Evolutionary conservation across 192 early-diverging fungal species (phyloP).

Genomic region (Kappamyces sp.): DNA sequence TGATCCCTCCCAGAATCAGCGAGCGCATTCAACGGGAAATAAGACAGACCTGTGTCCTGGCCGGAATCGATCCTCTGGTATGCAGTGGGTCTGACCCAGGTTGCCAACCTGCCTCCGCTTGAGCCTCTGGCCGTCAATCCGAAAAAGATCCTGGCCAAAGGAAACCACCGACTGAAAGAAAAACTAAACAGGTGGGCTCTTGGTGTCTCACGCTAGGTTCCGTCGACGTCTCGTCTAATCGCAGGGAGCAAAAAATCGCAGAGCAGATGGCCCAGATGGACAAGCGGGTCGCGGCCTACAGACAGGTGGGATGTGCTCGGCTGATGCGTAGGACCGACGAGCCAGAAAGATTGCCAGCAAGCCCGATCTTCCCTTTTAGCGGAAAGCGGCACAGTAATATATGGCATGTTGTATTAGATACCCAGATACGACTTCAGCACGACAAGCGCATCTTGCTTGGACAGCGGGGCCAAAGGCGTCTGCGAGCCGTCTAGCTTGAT

Average conservation of each 20-base stretch:
- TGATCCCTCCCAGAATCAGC: conserved; percentile 12
- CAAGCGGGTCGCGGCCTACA: conserved; percentile 9
- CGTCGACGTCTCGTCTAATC: neutral
- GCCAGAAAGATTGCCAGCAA: conserved; percentile 6
- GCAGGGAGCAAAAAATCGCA: conserved; percentile 7
- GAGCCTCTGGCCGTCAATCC: neutral
- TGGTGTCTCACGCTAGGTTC: too few relatives aligned
- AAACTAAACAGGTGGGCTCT: conserved; percentile 5
- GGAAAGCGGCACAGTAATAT: neutral
- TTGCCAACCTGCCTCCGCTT: conserved; percentile 5
- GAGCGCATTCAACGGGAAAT: neutral
- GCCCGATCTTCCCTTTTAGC: conserved; percentile 15
- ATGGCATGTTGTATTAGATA: conserved; percentile 15
- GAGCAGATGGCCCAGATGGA: conserved; percentile 9
- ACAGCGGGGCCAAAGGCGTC: conserved; percentile 24
- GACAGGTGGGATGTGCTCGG: neutral
- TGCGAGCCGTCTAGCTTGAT: conserved; percentile 27
- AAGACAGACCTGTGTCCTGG: conserved; percentile 9
- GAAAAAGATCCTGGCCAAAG: neutral
- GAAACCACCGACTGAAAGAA: conserved; percentile 11
- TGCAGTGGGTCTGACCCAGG: too few relatives aligned
- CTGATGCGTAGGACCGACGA: neutral
- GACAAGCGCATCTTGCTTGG: conserved; percentile 22
- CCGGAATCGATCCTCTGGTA: conserved; percentile 3
- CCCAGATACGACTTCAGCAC: conserved; percentile 31